Conservation (phyloP, 148 eudicot species). For the Arbutus unedo region DNA sequence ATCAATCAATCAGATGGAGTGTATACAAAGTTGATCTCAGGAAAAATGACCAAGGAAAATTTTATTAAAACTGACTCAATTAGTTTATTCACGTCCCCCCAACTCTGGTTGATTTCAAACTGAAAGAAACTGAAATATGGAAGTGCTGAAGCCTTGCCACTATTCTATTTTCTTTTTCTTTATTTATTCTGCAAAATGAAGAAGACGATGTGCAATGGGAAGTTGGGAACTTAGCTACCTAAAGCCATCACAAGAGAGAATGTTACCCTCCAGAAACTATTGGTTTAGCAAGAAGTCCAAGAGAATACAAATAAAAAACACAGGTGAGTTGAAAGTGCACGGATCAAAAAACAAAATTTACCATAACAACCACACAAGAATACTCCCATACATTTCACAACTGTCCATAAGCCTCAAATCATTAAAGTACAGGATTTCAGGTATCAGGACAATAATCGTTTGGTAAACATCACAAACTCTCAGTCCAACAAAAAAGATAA, state of each 20-base stretch:
- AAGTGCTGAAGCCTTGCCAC: not conserved
- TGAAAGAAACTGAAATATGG: not conserved
- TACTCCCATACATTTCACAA: not conserved
- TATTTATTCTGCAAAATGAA: not conserved
- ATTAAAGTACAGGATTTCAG: not conserved
- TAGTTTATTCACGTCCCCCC: not conserved
- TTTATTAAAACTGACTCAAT: not conserved
- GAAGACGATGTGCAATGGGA: not conserved
- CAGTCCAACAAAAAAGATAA: not conserved
- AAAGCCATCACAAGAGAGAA: constrained; percentile 13
- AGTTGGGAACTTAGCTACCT: constrained; percentile 8
- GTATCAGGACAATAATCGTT: not conserved
- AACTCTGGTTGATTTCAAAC: constrained; percentile 4
- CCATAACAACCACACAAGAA: not conserved
- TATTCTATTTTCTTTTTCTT: not conserved
- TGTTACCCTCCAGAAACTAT: not conserved
- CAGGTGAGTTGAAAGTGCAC: not conserved
- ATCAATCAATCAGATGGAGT: not conserved
- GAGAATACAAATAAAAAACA: not conserved
- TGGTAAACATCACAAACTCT: not conserved
- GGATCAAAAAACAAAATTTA: not conserved
- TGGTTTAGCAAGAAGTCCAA: not conserved
- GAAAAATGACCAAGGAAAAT: not conserved
- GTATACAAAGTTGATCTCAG: not conserved
- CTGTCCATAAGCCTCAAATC: not conserved